phyloP scores from a whole-genome alignment of 495 filamentous ascomycete genomes.

The Penicillium cosmopolitanum region DNA sequence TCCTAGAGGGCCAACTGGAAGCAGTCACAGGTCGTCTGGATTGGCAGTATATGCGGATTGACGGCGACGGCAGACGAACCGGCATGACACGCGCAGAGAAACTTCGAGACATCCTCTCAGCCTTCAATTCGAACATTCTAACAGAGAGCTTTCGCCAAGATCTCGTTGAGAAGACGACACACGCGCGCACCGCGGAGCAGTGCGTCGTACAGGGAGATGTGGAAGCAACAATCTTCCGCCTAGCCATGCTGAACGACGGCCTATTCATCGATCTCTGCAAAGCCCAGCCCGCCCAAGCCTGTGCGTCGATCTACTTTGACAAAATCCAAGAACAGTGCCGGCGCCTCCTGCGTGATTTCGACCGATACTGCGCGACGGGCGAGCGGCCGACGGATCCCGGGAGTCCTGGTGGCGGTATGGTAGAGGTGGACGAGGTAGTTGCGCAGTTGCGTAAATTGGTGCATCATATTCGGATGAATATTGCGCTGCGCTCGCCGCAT shows the following conservation, averaged over 20 bases:
- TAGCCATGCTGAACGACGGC: conserved; percentile 51
- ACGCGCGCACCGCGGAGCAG: conserved; percentile 41
- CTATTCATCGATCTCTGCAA: conserved; percentile 51
- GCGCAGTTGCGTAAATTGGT: conserved; percentile 38
- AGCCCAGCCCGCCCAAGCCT: conserved; percentile 49
- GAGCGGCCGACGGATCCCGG: conserved; percentile 25
- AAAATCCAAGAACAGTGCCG: conserved; percentile 45
- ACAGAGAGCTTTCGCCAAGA: conserved; percentile 52
- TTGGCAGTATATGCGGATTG: conserved; percentile 41
- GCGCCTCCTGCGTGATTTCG: conserved; percentile 44
- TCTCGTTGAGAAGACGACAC: conserved; percentile 34
- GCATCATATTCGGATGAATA: conserved; percentile 41
- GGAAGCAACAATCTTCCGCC: conserved; percentile 54
- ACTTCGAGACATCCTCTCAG: conserved; percentile 53
- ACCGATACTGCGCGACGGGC: conserved; percentile 45
- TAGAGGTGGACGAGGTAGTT: conserved; percentile 41
- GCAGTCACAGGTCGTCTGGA: conserved; percentile 40
- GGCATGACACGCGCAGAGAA: conserved; percentile 46
- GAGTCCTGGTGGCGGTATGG: conserved; percentile 17
- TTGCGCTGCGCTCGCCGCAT: conserved; percentile 39
- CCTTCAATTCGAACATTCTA: conserved; percentile 46
- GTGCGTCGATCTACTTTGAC: conserved; percentile 53
- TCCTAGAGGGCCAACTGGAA: conserved; percentile 43
- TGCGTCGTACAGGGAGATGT: conserved; percentile 53
- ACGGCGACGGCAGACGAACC: conserved; percentile 22